phyloP scores from a whole-genome alignment of 176 grass and related monocot genomes.

The Oryza meridionalis region DNA sequence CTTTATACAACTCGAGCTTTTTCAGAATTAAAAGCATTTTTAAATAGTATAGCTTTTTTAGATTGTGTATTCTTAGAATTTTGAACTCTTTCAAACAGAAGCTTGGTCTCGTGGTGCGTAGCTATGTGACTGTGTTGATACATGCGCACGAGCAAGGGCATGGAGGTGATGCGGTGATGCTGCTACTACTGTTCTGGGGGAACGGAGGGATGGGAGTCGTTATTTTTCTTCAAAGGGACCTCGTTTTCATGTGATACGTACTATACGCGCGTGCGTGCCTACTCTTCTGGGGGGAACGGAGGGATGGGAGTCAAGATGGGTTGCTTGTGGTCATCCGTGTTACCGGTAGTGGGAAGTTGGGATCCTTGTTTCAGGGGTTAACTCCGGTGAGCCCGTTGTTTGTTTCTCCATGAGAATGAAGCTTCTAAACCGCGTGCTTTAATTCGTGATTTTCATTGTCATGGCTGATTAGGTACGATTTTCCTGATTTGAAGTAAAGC shows the following conservation, averaged over 20 bases:
- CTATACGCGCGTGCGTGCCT: not conserved
- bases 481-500: not conserved
- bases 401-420: not conserved
- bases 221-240: not conserved
- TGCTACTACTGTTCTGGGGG: too few species aligned
- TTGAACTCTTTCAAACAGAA: too few species aligned
- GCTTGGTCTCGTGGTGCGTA: too few species aligned
- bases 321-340: constrained; percentile 5
- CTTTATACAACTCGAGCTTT: too few species aligned
- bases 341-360: not conserved
- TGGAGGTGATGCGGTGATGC: not conserved
- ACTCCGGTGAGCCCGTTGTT: not conserved
- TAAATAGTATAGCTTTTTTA: too few species aligned
- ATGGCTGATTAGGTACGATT: not conserved
- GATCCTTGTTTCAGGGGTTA: constrained; percentile 38
- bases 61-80: too few species aligned
- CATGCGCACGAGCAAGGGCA: not conserved
- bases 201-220: not conserved
- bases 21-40: too few species aligned
- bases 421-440: not conserved
- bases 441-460: not conserved
- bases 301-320: not conserved
- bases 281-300: not conserved
- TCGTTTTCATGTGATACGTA: not conserved
- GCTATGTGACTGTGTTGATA: too few species aligned